phyloP scores from a whole-genome alignment of 1,139 yeast genomes.

The Kurtzmaniella natalensis region DNA sequence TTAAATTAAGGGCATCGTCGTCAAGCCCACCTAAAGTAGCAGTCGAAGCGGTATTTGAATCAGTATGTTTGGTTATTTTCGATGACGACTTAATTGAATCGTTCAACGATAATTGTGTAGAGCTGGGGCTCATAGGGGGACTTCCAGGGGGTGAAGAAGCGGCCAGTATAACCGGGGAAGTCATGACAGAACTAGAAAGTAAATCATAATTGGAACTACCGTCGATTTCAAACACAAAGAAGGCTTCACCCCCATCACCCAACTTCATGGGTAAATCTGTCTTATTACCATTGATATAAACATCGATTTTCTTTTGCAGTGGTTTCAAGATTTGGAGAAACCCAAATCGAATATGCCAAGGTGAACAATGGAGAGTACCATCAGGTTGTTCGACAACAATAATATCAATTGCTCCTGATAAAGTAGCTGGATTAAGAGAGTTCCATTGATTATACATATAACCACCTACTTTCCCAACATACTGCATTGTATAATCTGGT shows the following conservation, averaged over 20 bases:
- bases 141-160: slow-evolving; percentile 60
- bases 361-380: slow-evolving; percentile 82
- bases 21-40: slow-evolving; percentile 4
- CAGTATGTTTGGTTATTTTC: too few species aligned
- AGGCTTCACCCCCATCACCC: slow-evolving; percentile 98
- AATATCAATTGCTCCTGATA: slow-evolving; percentile 96
- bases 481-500: slow-evolving; percentile 57
- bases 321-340: slow-evolving; percentile 90
- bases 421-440: slow-evolving; percentile 91
- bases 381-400: slow-evolving; percentile 92
- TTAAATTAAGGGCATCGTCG: slow-evolving; percentile 11
- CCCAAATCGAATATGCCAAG: slow-evolving; percentile 96
- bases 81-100: too few species aligned
- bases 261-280: slow-evolving; percentile 91
- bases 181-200: slow-evolving; percentile 74
- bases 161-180: slow-evolving; percentile 92
- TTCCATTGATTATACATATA: slow-evolving; percentile 97
- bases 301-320: slow-evolving; percentile 91
- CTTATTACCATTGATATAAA: slow-evolving; percentile 75
- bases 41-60: slow-evolving; percentile 7
- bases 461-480: slow-evolving; percentile 93
- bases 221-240: slow-evolving; percentile 88
- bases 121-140: slow-evolving; percentile 33
- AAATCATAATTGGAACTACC: slow-evolving; percentile 34
- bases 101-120: background rate